Conservation (phyloP, 2,329 filamentous ascomycete genomes). For the Fusarium sp. region DNA sequence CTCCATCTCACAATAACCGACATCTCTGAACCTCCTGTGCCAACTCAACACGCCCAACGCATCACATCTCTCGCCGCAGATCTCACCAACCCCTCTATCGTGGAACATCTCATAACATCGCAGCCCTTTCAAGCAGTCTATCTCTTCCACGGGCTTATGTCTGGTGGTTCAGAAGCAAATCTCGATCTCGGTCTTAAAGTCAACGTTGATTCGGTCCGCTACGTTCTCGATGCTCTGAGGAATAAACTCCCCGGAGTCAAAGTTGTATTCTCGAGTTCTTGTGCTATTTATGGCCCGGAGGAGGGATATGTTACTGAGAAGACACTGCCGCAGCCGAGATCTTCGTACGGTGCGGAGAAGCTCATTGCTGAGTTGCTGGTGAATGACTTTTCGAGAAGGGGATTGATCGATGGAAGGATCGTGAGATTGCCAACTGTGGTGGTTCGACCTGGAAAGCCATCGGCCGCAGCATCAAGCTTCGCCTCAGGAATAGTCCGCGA, state of each 20-base stretch:
- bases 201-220: conserved; percentile 66
- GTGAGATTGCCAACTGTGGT: conserved; percentile 69
- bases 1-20: conserved; percentile 65
- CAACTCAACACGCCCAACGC: conserved; percentile 47
- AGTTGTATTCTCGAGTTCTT: conserved; percentile 66
- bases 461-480: conserved; percentile 68
- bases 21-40: conserved; percentile 61
- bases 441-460: conserved; percentile 67
- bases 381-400: conserved; percentile 54
- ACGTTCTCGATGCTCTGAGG: conserved; percentile 62
- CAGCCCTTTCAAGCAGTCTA: conserved; percentile 58
- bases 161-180: conserved; percentile 67
- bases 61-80: conserved; percentile 41
- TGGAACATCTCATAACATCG: conserved; percentile 43
- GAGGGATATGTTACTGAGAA: conserved; percentile 28
- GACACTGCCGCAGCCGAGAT: conserved; percentile 58
- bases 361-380: conserved; percentile 63
- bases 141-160: conserved; percentile 72
- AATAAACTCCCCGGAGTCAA: conserved; percentile 56
- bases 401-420: conserved; percentile 64
- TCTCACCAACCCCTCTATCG: conserved; percentile 25
- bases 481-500: conserved; percentile 70
- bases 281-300: conserved; percentile 64
- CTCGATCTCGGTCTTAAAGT: conserved; percentile 63
- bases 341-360: conserved; percentile 70